Evolutionary conservation across 495 filamentous ascomycete species (phyloP).

Genomic region (Podospora pseudocomata): DNA sequence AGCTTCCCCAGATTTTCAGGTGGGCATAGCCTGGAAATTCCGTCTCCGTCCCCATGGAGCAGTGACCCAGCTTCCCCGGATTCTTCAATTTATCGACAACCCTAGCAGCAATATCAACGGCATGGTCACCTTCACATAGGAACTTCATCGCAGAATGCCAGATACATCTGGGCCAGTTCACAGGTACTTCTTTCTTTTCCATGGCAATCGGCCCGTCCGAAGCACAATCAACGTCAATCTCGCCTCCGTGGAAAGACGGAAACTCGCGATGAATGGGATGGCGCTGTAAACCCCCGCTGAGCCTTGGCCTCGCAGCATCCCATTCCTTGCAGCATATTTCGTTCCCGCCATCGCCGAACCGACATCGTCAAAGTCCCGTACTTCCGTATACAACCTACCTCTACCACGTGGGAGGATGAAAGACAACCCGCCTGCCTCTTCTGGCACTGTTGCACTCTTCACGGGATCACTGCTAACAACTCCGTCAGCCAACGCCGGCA

Average conservation of each 20-base stretch:
- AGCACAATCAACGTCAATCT: neutral
- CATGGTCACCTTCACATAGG: neutral
- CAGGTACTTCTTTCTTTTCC: neutral
- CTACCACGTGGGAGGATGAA: neutral
- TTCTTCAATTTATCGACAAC: neutral
- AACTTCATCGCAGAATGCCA: neutral
- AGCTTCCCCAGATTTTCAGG: neutral
- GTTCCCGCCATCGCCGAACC: neutral
- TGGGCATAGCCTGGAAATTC: neutral
- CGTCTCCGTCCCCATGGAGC: neutral
- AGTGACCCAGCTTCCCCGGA: constrained; percentile 5
- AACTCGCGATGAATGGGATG: neutral
- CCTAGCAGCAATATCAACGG: neutral
- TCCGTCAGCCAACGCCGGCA: neutral
- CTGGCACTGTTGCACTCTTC: neutral
- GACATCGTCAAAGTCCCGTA: neutral
- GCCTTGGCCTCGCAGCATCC: neutral
- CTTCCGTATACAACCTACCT: neutral
- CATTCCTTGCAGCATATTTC: neutral
- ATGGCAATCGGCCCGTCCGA: constrained; percentile 6
- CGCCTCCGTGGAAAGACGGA: neutral
- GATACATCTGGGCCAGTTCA: neutral
- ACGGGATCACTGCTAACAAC: neutral
- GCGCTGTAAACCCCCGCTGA: too few species aligned
- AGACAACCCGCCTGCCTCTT: neutral